Evolutionary conservation across 805 yeast species (phyloP).

Genomic region (Saccharomycopsis schoenii): DNA sequence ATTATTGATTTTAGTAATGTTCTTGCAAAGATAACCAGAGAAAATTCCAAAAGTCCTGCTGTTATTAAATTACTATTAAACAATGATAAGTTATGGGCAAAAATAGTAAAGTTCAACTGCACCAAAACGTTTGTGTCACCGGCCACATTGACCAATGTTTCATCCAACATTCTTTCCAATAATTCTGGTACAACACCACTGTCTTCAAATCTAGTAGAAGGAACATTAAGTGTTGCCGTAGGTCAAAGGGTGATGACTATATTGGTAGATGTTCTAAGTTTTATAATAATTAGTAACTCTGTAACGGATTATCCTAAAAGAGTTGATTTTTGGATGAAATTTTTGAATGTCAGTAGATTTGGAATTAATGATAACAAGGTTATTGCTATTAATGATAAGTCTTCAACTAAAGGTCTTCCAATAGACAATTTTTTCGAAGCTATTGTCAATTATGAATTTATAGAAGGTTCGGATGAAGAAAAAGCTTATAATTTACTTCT

Average conservation of each 20-base stretch:
- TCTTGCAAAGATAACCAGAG: not conserved
- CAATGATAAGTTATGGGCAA: not conserved
- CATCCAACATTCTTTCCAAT: not conserved
- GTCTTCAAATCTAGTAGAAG: not conserved
- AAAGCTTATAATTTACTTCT: not conserved
- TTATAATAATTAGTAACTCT: not conserved
- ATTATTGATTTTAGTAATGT: not conserved
- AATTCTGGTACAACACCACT: not conserved
- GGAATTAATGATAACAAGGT: not conserved
- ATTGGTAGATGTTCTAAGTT: not conserved
- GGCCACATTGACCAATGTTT: not conserved
- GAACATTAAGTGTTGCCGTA: not conserved
- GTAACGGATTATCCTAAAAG: constrained; percentile 1
- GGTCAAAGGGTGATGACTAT: not conserved
- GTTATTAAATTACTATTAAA: not conserved
- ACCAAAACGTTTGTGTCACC: not conserved
- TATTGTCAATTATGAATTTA: not conserved
- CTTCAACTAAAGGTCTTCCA: not conserved
- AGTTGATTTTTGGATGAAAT: constrained; percentile 2
- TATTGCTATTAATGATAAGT: not conserved
- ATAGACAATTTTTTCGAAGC: not conserved
- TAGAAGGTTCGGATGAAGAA: not conserved
- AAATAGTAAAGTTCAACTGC: not conserved
- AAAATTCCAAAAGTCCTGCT: not conserved
- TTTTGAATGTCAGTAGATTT: not conserved